A percentile compares a stretch with the other conserved stretches of the same genome.
Conservation (phyloP, 2,329 filamentous ascomycete species). For the Talaromyces sp. region DNA sequence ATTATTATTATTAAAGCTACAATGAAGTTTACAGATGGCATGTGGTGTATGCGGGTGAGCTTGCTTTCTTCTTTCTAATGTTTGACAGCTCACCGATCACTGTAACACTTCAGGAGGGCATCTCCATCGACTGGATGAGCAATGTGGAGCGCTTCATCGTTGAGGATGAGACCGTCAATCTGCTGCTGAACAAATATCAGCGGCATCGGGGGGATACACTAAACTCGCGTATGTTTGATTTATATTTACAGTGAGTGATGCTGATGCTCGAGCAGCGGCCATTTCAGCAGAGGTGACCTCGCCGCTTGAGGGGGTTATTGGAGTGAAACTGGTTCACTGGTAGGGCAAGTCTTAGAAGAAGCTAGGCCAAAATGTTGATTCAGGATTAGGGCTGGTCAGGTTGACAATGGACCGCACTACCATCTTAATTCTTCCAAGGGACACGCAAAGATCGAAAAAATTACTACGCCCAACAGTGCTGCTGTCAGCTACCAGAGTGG, state of each 20-base stretch:
- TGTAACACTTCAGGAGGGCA: slow-evolving; percentile 26
- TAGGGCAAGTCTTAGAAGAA: slow-evolving; percentile 9
- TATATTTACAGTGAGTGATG: not conserved
- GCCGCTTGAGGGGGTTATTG: slow-evolving; percentile 35
- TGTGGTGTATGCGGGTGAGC: slow-evolving; percentile 33
- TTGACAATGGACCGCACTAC: slow-evolving; percentile 35
- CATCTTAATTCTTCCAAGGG: slow-evolving; percentile 23
- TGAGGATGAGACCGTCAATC: slow-evolving; percentile 27
- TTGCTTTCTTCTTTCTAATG: not conserved
- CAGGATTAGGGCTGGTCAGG: slow-evolving; percentile 24
- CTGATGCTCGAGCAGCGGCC: slow-evolving; percentile 22
- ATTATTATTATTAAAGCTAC: slow-evolving; percentile 11
- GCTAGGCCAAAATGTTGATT: too few species aligned
- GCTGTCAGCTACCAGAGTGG: slow-evolving; percentile 30
- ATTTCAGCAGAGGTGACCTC: slow-evolving; percentile 31
- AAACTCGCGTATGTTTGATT: slow-evolving; percentile 27
- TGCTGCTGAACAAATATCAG: slow-evolving; percentile 35
- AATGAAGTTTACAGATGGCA: slow-evolving; percentile 41
- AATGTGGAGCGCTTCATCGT: slow-evolving; percentile 33
- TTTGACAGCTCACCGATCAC: not conserved
- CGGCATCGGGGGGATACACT: slow-evolving; percentile 36
- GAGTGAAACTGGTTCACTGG: slow-evolving; percentile 37
- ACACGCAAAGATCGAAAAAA: slow-evolving; percentile 23
- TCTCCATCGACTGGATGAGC: slow-evolving; percentile 39
- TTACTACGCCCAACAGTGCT: too few species aligned